Base-by-base conservation (phyloP, 768 basidiomycete genomes). In the Tulasnella sp. region DNA sequence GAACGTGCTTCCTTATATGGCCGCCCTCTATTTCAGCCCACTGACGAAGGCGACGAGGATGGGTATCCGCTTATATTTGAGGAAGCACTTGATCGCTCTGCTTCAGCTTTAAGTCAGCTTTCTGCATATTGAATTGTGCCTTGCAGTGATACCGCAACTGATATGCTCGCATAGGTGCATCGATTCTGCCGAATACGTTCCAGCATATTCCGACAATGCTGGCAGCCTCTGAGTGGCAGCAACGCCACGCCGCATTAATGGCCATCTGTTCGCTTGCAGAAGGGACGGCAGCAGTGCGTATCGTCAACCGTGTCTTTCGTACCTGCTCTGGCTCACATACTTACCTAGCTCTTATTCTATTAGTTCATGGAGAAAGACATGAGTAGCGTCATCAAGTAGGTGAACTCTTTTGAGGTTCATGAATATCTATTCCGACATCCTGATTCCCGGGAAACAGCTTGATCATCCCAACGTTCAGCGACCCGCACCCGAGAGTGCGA, bases 211-310 rank as follows among this genome's bases (percentile, higher is more conserved):
- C 88, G 0, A 83, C 82, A 0, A 88, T 94, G 84, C 75, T 93
- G 59, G 79, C 78, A 0, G 83, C 80, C 58, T 84, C 83, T 61
- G 87, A 92, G 70, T 95, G 92, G 92, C 77, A 87, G 54, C 78
- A 82, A 26, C 76, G 90, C 27, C 89, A 94, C 65, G 89, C 88
- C 0, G 91, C 86, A 10, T 72, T 94, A 24, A 88, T 91, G 80
- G 88, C 88, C 0, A 85, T 95, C 59, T 88, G 88, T 0, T 80
- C 85, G 0, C 84, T 93, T 52, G 88, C 82, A 0, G 91, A 93
- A 70, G 91, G 91, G 1, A 88, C 87, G 0, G 81, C 79, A 38
- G 84, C 83, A 74, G 82, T 84, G 47, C 23, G 69, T 64, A 15
- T 42, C 21, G 19, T 3, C n/a, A n/a, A 9, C 23, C 7, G 4